Percentiles rank a stretch among this genome's conserved stretches.
Conservation (phyloP, 2,329 filamentous ascomycete genomes). For the Ceratocystis colombiana region DNA sequence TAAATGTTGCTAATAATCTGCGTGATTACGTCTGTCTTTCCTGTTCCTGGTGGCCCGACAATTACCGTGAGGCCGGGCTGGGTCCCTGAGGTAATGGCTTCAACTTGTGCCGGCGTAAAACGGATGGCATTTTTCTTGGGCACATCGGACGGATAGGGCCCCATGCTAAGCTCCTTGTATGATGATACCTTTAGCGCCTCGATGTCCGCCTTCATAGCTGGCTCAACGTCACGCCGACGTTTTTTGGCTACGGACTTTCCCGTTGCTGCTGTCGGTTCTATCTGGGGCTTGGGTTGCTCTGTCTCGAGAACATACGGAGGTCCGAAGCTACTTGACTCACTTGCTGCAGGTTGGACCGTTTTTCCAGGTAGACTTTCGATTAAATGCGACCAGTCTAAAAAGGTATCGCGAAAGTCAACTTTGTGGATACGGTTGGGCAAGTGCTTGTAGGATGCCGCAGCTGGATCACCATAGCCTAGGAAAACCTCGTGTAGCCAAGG, state of each 20-base stretch:
- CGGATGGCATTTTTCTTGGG: conserved; percentile 73
- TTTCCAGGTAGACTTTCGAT: conserved; percentile 82
- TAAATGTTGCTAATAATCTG: conserved; percentile 99
- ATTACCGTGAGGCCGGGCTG: conserved; percentile 91
- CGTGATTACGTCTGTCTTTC: conserved; percentile 97
- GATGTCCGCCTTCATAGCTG: conserved; percentile 49
- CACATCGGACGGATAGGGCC: conserved; percentile 77
- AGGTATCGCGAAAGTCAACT: conserved; percentile 87
- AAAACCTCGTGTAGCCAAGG: conserved; percentile 95
- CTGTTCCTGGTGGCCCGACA: conserved; percentile 89
- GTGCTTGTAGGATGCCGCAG: conserved; percentile 75
- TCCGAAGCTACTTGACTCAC: conserved; percentile 61
- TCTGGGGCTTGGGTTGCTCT: conserved; percentile 36
- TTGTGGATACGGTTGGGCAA: conserved; percentile 66
- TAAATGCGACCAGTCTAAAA: conserved; percentile 90
- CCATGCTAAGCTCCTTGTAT: conserved; percentile 78
- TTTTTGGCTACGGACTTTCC: conserved; percentile 66
- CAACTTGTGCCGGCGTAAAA: conserved; percentile 83
- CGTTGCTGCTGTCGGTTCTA: conserved; percentile 37
- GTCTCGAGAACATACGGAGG: conserved; percentile 81
- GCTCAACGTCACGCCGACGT: conserved; percentile 68
- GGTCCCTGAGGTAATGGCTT: conserved; percentile 86
- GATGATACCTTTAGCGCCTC: conserved; percentile 74
- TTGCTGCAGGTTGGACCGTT: conserved; percentile 67
- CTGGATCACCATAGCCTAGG: conserved; percentile 89